These are phyloP conservation scores for Epichloe scottii DNA, from an alignment of 2,329 filamentous ascomycete species.

Conservation along the genomic window DNA sequence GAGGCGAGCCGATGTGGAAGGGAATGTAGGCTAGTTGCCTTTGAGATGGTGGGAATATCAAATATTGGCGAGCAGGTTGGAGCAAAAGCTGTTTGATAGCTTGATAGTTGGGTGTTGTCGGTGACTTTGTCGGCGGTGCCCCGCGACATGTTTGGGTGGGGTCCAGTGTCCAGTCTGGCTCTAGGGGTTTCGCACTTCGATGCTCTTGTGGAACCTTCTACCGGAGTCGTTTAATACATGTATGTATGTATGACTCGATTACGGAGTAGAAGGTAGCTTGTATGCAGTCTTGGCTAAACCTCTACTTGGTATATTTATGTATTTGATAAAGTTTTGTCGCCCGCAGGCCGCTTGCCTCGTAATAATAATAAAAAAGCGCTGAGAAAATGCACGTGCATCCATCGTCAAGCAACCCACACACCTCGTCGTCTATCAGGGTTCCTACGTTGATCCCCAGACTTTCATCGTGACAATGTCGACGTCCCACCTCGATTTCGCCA, in stretches of 20 bases:
- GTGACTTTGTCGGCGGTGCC: not conserved
- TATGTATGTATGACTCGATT: too few species aligned
- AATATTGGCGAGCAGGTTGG: not conserved
- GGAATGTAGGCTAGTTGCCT: not conserved
- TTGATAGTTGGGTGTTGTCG: not conserved
- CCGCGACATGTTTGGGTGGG: too few species aligned
- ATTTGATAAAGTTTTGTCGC: not conserved
- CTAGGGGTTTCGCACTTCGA: not conserved
- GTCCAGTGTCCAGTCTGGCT: not conserved
- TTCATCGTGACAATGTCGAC: not conserved
- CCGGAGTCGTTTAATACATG: not conserved
- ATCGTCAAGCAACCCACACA: not conserved
- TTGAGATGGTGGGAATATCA: not conserved
- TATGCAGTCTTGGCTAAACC: not conserved
- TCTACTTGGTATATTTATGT: not conserved
- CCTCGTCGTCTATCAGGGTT: not conserved
- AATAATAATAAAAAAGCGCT: not conserved
- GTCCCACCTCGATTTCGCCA: too few species aligned
- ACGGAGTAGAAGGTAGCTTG: too few species aligned
- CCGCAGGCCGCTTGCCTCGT: not conserved
- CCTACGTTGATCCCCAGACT: not conserved
- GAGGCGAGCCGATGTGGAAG: not conserved
- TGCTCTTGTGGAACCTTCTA: constrained; percentile 6
- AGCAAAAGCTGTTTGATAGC: not conserved
- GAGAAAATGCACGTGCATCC: not conserved